Conservation (phyloP, 2,329 filamentous ascomycete species). For the Ramichloridium luteum region DNA sequence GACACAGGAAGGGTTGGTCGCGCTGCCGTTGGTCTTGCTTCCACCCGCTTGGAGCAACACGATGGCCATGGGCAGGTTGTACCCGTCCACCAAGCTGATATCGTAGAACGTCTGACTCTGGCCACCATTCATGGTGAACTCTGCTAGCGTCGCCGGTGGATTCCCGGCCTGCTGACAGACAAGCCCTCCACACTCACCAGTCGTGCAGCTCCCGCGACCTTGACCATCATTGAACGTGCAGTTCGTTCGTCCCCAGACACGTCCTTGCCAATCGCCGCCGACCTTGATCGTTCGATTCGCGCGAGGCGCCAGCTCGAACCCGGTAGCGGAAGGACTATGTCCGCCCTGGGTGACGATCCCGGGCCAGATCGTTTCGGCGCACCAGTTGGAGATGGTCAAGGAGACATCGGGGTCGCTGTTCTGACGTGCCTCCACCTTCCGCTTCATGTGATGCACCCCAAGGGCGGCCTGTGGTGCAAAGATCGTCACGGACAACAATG, state of each 20-base stretch:
- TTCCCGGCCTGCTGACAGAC: conserved; percentile 51
- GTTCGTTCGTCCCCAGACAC: conserved; percentile 74
- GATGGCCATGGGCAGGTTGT: conserved; percentile 62
- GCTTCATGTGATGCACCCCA: conserved; percentile 23
- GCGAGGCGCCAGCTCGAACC: conserved; percentile 51
- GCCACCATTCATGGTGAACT: conserved; percentile 64
- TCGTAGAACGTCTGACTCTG: conserved; percentile 66
- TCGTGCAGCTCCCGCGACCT: conserved; percentile 44
- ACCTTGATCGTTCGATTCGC: conserved; percentile 51
- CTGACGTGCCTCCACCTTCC: conserved; percentile 17
- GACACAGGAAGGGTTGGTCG: conserved; percentile 66
- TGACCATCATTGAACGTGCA: conserved; percentile 60
- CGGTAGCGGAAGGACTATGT: conserved; percentile 51
- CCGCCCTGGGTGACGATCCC: conserved; percentile 63
- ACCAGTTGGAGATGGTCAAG: conserved; percentile 59
- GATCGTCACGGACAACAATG: too few species aligned
- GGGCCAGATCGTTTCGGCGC: conserved; percentile 60
- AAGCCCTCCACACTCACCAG: conserved; percentile 63
- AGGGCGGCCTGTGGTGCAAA: too few species aligned
- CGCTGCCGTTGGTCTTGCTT: conserved; percentile 56
- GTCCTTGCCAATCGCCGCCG: conserved; percentile 63
- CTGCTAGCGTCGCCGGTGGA: conserved; percentile 63
- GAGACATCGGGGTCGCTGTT: conserved; percentile 28
- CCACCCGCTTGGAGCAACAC: conserved; percentile 43
- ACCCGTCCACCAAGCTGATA: conserved; percentile 73